Conservation (phyloP, 192 early-diverging fungal species). For the Phlyctochytrium bullatum region DNA sequence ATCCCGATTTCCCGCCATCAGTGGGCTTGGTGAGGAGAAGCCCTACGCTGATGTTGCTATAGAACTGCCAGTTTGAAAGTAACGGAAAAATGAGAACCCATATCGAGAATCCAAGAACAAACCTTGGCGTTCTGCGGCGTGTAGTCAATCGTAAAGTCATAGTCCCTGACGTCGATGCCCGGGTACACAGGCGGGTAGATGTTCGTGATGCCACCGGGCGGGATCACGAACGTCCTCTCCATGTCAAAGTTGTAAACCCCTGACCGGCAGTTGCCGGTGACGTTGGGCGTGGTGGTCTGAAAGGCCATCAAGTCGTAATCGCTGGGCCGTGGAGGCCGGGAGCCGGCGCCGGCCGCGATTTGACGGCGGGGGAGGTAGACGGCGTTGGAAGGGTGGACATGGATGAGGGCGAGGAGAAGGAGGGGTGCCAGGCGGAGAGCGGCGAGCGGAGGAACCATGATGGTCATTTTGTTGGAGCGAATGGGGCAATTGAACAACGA, state of each 20-base stretch:
- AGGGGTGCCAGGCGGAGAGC: no score
- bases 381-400: no score
- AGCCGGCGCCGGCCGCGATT: no score
- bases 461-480: no score
- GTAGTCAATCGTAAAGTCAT: slow-evolving; percentile 3
- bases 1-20: neutral
- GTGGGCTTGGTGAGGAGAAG: neutral
- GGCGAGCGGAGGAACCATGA: no score
- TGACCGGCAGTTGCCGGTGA: slow-evolving; percentile 1
- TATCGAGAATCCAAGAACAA: neutral
- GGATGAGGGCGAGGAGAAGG: no score
- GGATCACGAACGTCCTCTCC: neutral
- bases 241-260: neutral
- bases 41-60: neutral
- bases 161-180: neutral
- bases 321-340: no score
- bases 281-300: no score
- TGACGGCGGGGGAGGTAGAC: no score
- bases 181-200: neutral
- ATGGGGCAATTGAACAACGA: no score
- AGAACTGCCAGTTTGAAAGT: no score
- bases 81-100: neutral
- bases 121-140: neutral
- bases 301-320: no score
- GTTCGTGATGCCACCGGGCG: neutral